Conservation (phyloP, 169 alveolate genomes). For the Cryptosporidium baileyi region DNA sequence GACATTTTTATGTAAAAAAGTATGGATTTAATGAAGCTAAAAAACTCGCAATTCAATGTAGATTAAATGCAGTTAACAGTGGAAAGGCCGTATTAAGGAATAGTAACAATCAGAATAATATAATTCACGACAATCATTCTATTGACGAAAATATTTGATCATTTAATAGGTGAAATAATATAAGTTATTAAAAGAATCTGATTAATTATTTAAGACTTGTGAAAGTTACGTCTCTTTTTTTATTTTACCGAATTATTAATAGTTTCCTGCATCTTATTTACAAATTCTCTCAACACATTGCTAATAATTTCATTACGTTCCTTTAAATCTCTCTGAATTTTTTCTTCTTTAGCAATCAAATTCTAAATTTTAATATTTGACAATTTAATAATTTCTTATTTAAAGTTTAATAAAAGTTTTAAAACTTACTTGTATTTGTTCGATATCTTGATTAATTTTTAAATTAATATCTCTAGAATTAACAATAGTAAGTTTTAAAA, state of each 20-base stretch:
- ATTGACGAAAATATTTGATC: too few relatives aligned
- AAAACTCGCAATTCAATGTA: slow-evolving; percentile 76
- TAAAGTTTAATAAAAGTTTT: neutral
- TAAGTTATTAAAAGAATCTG: neutral
- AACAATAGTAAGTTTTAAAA: neutral
- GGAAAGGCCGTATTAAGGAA: slow-evolving; percentile 67
- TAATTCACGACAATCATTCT: neutral
- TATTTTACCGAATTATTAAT: too few relatives aligned
- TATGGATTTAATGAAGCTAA: slow-evolving; percentile 80
- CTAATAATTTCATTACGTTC: slow-evolving; percentile 18
- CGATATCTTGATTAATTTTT: slow-evolving; percentile 64
- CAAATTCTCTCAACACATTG: slow-evolving; percentile 49
- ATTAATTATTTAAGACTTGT: neutral
- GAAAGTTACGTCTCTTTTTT: too few relatives aligned
- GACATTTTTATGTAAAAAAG: slow-evolving; percentile 76
- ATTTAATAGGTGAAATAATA: neutral
- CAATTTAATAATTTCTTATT: neutral
- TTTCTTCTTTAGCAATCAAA: slow-evolving; percentile 45
- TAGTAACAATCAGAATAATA: neutral
- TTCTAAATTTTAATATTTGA: slow-evolving; percentile 1
- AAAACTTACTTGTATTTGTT: slow-evolving; percentile 47
- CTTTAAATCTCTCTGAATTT: slow-evolving; percentile 14
- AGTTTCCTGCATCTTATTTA: slow-evolving; percentile 58
- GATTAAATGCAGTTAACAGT: slow-evolving; percentile 59
- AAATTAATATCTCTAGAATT: slow-evolving; percentile 38